phyloP scores from a whole-genome alignment of 139 green algal genomes.

The Penium margaritaceum region DNA sequence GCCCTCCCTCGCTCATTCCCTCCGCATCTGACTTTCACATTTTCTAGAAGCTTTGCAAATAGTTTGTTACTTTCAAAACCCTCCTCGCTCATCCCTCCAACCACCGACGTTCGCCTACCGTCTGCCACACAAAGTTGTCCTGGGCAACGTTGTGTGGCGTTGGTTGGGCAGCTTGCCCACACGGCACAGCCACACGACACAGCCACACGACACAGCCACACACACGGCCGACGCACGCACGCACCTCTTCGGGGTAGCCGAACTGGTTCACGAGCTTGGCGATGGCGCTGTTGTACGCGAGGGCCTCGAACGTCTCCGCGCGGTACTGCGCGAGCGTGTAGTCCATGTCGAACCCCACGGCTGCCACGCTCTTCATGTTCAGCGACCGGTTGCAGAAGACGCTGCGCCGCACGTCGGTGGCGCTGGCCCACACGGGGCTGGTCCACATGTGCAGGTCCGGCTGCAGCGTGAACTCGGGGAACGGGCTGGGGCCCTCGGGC shows the following conservation, averaged over 20 bases:
- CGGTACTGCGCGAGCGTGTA: constrained; percentile 63
- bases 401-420: constrained; percentile 33
- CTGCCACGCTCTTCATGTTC: constrained; percentile 73
- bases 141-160: too few species aligned
- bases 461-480: not conserved
- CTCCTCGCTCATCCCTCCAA: too few species aligned
- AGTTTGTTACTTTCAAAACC: too few species aligned
- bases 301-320: constrained; percentile 87
- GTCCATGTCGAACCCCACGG: constrained; percentile 94
- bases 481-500: not conserved
- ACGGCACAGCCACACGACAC: too few species aligned
- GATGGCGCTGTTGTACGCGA: constrained; percentile 73
- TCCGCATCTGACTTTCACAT: too few species aligned
- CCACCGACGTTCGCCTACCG: too few species aligned
- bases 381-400: constrained; percentile 95
- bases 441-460: constrained; percentile 18
- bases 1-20: too few species aligned
- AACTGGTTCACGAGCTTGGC: constrained; percentile 76
- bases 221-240: too few species aligned
- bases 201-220: too few species aligned
- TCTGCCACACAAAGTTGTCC: too few species aligned
- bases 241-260: constrained; percentile 67
- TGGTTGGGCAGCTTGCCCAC: too few species aligned
- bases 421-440: constrained; percentile 21
- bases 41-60: too few species aligned